Conservation (phyloP, 345 rosid species). For the Citrus unshiu region DNA sequence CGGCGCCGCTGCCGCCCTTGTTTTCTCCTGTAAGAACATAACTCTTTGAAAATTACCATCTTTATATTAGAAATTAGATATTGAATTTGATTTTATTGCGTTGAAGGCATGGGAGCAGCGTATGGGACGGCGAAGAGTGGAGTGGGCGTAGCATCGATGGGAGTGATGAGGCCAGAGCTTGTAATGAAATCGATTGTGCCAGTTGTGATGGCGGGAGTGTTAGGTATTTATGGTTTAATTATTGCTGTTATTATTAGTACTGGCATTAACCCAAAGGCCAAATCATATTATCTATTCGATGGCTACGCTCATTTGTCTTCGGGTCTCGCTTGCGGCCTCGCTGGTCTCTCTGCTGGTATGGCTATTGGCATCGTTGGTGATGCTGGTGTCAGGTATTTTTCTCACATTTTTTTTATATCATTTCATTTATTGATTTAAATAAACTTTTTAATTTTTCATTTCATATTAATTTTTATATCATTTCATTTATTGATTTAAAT, state of each 20-base stretch:
- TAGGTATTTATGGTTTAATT: conserved; percentile 78
- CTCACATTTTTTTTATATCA: not conserved
- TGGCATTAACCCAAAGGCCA: conserved; percentile 82
- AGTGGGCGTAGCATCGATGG: conserved; percentile 84
- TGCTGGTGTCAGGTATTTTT: conserved; percentile 51
- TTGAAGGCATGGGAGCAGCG: conserved; percentile 78
- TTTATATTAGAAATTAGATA: not conserved
- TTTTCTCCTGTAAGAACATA: conserved; percentile 28
- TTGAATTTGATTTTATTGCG: not conserved
- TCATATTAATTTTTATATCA: not conserved
- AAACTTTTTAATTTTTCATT: not conserved
- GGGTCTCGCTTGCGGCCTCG: conserved; percentile 50
- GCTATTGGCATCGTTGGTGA: conserved; percentile 61
- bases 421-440: not conserved
- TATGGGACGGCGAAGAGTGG: conserved; percentile 86
- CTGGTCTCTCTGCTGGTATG: conserved; percentile 61
- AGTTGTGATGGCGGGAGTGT: conserved; percentile 85
- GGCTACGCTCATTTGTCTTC: conserved; percentile 74
- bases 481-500: too few species aligned
- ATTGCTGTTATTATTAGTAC: conserved; percentile 84
- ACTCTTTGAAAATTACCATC: not conserved
- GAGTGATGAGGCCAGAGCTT: conserved; percentile 89
- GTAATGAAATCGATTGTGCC: conserved; percentile 89
- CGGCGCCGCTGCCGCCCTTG: conserved; percentile 45
- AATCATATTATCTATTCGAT: conserved; percentile 72